A percentile compares a stretch with the other conserved stretches of the same genome.
These are phyloP conservation scores for Jatropha podagrica DNA, from an alignment of 441 rosid species.

Conservation along the genomic window DNA sequence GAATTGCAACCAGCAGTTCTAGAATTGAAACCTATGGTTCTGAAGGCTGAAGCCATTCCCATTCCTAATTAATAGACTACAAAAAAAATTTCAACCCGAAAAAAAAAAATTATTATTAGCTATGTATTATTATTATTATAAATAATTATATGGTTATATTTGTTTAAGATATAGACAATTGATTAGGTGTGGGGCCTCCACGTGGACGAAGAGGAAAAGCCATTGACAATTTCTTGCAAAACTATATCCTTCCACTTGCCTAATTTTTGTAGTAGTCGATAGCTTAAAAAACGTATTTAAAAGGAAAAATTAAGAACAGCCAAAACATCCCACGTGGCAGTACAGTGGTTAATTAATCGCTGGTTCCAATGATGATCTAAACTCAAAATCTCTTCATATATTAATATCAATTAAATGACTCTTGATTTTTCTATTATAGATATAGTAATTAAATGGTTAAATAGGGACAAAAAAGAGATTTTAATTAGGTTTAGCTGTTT, in stretches of 20 bases:
- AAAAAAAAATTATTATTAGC: too few relatives aligned
- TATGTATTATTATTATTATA: too few relatives aligned
- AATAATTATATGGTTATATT: background rate
- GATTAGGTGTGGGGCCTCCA: constrained; percentile 30
- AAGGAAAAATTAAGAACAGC: background rate
- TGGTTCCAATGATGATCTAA: background rate
- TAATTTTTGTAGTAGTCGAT: background rate
- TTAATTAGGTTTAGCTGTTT: background rate
- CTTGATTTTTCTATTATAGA: background rate
- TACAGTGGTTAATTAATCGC: background rate
- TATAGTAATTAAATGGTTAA: background rate
- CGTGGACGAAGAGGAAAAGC: constrained; percentile 35
- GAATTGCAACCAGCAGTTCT: too few relatives aligned
- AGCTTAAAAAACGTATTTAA: background rate
- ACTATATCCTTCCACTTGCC: constrained; percentile 8
- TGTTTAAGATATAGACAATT: constrained; percentile 22
- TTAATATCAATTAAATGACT: too few relatives aligned
- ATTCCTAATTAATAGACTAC: too few relatives aligned
- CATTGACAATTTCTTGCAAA: constrained; percentile 29
- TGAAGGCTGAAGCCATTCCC: too few relatives aligned
- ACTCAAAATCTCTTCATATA: too few relatives aligned
- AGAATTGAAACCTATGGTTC: too few relatives aligned
- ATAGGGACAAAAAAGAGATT: background rate
- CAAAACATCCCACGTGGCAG: constrained; percentile 8
- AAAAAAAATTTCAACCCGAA: too few relatives aligned